Evolutionary conservation across 768 basidiomycete genomes (phyloP).

Genomic region (Boletus vermiculosoides): DNA sequence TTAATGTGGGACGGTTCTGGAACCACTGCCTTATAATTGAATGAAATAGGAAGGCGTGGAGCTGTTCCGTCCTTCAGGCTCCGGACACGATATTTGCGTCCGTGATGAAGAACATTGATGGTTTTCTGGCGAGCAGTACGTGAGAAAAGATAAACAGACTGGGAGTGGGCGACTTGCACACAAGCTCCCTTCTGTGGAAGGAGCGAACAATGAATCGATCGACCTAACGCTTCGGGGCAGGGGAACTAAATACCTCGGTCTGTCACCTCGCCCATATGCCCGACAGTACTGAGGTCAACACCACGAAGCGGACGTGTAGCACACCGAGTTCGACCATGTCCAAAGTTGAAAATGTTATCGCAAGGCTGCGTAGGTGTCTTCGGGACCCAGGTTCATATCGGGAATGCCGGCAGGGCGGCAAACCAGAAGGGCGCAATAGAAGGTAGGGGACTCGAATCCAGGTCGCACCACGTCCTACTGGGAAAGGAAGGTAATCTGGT

Average conservation of each 20-base stretch:
- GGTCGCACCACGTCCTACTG: neutral
- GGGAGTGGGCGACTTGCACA: no score
- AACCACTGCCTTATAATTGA: neutral
- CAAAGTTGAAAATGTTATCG: neutral
- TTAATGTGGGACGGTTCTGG: no score
- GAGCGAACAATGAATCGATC: neutral
- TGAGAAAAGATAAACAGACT: neutral
- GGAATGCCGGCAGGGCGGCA: neutral
- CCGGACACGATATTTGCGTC: neutral
- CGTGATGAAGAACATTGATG: neutral
- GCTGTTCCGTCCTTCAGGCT: no score
- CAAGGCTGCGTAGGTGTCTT: neutral
- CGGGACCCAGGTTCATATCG: neutral
- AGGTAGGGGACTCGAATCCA: neutral
- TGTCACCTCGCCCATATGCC: neutral
- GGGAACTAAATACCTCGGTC: neutral
- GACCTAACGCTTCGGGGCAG: neutral
- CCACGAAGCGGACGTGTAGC: neutral
- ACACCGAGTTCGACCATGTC: neutral
- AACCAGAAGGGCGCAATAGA: neutral
- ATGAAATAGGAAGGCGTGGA: neutral
- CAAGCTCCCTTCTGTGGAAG: neutral
- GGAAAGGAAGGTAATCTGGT: neutral
- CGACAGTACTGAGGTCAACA: neutral
- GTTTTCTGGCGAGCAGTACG: neutral